Conservation (phyloP, 202 grass and related monocot genomes). For the Setaria viridis region DNA sequence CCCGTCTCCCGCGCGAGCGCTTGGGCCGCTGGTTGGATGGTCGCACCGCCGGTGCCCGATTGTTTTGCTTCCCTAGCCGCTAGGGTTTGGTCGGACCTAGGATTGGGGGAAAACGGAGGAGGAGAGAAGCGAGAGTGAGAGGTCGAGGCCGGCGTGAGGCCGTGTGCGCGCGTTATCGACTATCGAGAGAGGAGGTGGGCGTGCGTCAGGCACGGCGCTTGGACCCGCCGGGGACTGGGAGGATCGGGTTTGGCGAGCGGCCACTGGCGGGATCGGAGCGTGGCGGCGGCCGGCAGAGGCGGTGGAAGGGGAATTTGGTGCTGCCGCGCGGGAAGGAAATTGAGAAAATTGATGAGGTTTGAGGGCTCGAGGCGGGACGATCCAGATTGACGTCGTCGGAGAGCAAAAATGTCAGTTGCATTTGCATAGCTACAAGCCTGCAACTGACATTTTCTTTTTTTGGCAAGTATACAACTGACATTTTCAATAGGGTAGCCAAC, state of each 20-base stretch:
- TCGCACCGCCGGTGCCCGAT: neutral
- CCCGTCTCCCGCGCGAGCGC: neutral
- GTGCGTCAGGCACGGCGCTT: neutral
- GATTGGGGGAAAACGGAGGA: neutral
- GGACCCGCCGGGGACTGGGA: neutral
- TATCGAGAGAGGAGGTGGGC: neutral
- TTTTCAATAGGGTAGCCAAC: neutral
- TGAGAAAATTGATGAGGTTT: neutral
- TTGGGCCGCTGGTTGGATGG: neutral
- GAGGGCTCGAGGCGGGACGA: slow-evolving; percentile 11
- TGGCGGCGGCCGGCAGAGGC: neutral
- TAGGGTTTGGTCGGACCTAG: neutral
- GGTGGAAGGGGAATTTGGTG: slow-evolving; percentile 27
- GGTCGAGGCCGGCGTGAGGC: neutral
- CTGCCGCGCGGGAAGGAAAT: slow-evolving; percentile 39
- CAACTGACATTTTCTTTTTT: neutral
- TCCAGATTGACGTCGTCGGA: neutral
- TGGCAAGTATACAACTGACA: neutral
- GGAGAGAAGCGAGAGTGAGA: neutral
- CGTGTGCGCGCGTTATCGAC: neutral
- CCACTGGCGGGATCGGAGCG: neutral
- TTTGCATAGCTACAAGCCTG: too few species aligned
- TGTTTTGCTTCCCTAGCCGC: neutral
- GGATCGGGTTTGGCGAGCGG: neutral
- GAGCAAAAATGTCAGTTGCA: neutral